Evolutionary conservation across 139 green algal species (phyloP), one percentile per base, ranked within the genome.

Genomic region (Chloropicon primus): DNA sequence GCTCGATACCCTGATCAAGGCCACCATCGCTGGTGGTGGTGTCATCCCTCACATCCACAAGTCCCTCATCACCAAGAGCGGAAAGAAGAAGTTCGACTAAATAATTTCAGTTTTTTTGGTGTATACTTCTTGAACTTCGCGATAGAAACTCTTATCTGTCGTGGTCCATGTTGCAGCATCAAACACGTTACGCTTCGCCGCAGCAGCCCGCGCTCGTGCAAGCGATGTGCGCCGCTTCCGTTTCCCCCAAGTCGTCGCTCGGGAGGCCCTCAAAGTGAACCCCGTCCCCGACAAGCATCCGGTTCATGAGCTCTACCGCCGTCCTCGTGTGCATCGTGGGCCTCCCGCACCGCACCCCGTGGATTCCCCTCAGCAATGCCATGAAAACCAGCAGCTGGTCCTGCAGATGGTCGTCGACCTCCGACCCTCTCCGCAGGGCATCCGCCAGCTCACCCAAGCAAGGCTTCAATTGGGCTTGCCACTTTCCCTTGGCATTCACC

Each of bases 1-100:
- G 91, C 86, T 99, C 77, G 95, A 99, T 82, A 98, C 94, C 1
- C 92, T 99, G 71, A 99, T 99, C 87, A 99, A 99, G 93, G 95
- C 95, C 17, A 99, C 95, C 28, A 99, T 99, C 80, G 94, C 94
- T 28, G 95, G 95, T 54, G 95, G 95, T 85, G 95, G 95, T 87
- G 95, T 99, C 74, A 99, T 99, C 75, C 95, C 95, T 21, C 95
- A 99, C 88, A 99, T 99, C 80, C 93, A 99, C 91, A 98, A 98
- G 86, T 93, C 86, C 10, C 88, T 97, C 22, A 91, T 93, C 85
- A 91, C 89, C 84, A 93, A 93, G 88, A 75, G 24, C 26, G 74
- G 25, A 24, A 83, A 83, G 79, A 83, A 83, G 79, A 74, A 82
- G 53, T 82, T 62, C 41, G 41, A 62, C 41, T 62, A 62, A n/a